Base-by-base conservation (phyloP, 176 grass and related monocot species). In the Ensete glaucum region DNA sequence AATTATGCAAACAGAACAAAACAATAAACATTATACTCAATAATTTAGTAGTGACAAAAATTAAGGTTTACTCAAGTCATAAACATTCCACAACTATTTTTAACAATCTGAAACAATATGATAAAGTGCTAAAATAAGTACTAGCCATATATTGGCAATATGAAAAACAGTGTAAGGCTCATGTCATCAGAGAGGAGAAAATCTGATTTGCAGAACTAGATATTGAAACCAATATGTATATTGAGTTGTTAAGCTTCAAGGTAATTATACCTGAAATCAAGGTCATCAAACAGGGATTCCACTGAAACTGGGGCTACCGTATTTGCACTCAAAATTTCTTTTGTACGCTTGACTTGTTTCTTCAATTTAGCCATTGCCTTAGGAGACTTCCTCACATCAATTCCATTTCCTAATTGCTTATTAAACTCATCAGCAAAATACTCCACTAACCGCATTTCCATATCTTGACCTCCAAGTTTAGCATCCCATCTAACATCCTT, bases 361-460 rank as follows among this genome's bases (percentile, higher is more conserved):
- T 95, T 99, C 79, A 99, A 86, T 80, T 99, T 99, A 79, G 96
- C 96, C 91, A 99, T 99, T 77, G 88, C 84, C 85, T 99, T 99
- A 65, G 96, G 81, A 84, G 87, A 91, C 73, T 95, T 85, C 71
- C 91, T 84, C 77, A 99, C 84, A 80, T 99, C 91, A 88, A 84
- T 81, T 75, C 96, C 91, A 43, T 86, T 83, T 80, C 84, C 88
- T 20, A 91, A 78, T 73, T 95, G 73, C 54, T 91, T 95, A 80
- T 99, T 99, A 64, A 99, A 99, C 59, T 99, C 88, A 79, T 95
- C 91, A 1, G 85, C 86, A 79, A 99, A 99, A 82, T 99, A 84
- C 21, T 99, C 89, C 0, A 89, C 86, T 12, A 99, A 73, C 1
- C 71, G 86, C 82, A 99, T 82, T 89, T 99, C 96, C 88, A 99